phyloP scores from a whole-genome alignment of 2,329 filamentous ascomycete species.

The Aureobasidium namibiae region DNA sequence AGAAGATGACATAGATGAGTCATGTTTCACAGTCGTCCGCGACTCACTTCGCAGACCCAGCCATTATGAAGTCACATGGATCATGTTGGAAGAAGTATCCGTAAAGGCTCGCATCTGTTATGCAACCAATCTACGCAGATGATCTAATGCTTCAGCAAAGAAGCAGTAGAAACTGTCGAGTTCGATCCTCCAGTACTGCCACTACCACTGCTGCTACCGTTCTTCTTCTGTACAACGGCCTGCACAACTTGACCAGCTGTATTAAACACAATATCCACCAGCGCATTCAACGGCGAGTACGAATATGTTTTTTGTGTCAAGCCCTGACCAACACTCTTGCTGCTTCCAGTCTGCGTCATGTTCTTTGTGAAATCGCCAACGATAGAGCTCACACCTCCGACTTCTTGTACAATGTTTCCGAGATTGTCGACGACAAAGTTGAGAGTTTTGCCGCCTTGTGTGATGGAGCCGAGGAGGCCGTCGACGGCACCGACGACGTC shows the following conservation, averaged over 20 bases:
- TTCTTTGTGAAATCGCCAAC: slow-evolving; percentile 51
- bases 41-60: too few species aligned
- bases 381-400: slow-evolving; percentile 42
- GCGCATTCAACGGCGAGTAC: slow-evolving; percentile 41
- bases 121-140: too few species aligned
- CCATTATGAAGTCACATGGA: too few species aligned
- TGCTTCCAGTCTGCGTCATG: slow-evolving; percentile 44
- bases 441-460: slow-evolving; percentile 42
- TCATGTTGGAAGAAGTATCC: too few species aligned
- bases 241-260: slow-evolving; percentile 47
- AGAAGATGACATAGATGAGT: too few species aligned
- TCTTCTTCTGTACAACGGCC: slow-evolving; percentile 31
- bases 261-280: slow-evolving; percentile 51
- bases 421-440: slow-evolving; percentile 49
- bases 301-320: slow-evolving; percentile 45
- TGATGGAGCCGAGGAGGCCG: slow-evolving; percentile 51
- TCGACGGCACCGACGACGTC: slow-evolving; percentile 46
- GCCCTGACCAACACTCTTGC: slow-evolving; percentile 26
- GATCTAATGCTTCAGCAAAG: neutral
- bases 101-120: too few species aligned
- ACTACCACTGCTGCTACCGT: slow-evolving; percentile 12
- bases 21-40: too few species aligned
- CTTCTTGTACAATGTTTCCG: slow-evolving; percentile 55
- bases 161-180: neutral
- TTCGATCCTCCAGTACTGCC: slow-evolving; percentile 1